Evolutionary conservation across 257 asterid species (phyloP).

Genomic region (Gentiana straminea): DNA sequence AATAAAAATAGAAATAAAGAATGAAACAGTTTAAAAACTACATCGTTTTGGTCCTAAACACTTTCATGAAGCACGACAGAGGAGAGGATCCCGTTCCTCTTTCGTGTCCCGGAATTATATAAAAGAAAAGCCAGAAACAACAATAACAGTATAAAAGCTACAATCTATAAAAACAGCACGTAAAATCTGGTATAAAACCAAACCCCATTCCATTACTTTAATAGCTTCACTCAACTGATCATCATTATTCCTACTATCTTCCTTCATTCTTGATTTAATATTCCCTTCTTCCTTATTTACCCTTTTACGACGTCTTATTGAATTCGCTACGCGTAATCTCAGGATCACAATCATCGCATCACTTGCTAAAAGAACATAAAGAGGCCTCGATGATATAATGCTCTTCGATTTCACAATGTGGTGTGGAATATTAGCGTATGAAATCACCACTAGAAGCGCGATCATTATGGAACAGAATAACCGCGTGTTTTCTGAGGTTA

Average conservation of each 20-base stretch:
- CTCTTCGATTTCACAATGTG: constrained; percentile 40
- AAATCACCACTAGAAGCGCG: constrained; percentile 48
- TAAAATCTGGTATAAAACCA: constrained; percentile 49
- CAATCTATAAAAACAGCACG: constrained; percentile 62
- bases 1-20: too few relatives aligned
- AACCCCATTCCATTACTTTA: constrained; percentile 47
- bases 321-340: constrained; percentile 21
- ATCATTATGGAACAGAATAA: constrained; percentile 43
- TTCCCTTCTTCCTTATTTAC: constrained; percentile 7
- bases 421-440: constrained; percentile 36
- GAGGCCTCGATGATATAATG: constrained; percentile 56
- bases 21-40: too few relatives aligned
- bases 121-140: constrained; percentile 53
- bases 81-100: not conserved
- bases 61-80: not conserved
- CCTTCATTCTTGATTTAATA: constrained; percentile 1
- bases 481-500: constrained; percentile 51
- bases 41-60: not conserved
- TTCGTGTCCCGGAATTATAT: constrained; percentile 7
- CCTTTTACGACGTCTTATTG: not conserved
- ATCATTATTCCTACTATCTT: constrained; percentile 2
- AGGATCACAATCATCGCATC: constrained; percentile 46
- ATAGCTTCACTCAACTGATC: constrained; percentile 49
- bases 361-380: constrained; percentile 43
- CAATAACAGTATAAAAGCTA: constrained; percentile 59